A percentile compares a stretch with the other conserved stretches of the same genome.
Evolutionary conservation across 2,329 filamentous ascomycete genomes (phyloP).

Genomic region (Clonostachys byssicola): DNA sequence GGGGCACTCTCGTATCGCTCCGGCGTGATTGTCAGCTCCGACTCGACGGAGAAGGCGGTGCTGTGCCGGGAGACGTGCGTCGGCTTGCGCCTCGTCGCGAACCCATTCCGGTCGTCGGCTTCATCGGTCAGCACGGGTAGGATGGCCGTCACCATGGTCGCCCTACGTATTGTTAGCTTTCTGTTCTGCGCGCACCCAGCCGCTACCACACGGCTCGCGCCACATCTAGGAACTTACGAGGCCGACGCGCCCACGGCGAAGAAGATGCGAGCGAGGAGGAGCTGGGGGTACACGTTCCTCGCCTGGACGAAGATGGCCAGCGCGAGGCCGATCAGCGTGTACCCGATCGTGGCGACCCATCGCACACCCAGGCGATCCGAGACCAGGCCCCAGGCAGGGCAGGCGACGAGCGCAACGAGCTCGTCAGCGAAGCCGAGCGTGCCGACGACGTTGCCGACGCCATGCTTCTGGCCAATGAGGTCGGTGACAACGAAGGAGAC

Average conservation of each 20-base stretch:
- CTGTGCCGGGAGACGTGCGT: conserved; percentile 46
- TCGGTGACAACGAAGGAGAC: conserved; percentile 84
- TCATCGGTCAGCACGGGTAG: conserved; percentile 68
- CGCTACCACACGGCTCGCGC: neutral
- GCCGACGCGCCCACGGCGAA: conserved; percentile 94
- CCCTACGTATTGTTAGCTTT: conserved; percentile 29
- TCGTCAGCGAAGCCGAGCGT: conserved; percentile 85
- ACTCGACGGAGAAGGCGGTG: conserved; percentile 64
- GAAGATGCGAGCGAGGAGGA: conserved; percentile 77
- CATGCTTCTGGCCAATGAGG: conserved; percentile 67
- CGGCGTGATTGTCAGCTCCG: conserved; percentile 72
- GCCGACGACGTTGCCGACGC: conserved; percentile 76
- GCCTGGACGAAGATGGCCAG: conserved; percentile 82
- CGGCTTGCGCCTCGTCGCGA: conserved; percentile 22
- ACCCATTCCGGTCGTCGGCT: conserved; percentile 13
- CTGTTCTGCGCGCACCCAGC: neutral
- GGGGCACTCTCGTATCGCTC: conserved; percentile 39
- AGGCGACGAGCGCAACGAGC: conserved; percentile 75
- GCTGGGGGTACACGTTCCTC: conserved; percentile 80
- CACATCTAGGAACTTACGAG: conserved; percentile 45
- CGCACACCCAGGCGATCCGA: conserved; percentile 76
- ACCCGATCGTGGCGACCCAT: conserved; percentile 71
- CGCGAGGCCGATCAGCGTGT: conserved; percentile 73
- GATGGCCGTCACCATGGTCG: conserved; percentile 97
- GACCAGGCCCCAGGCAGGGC: conserved; percentile 73